Percentiles rank a stretch among this genome's conserved stretches.
These are phyloP conservation scores for Aspergillus clavatus DNA, from an alignment of 2,329 filamentous ascomycete genomes.

Conservation along the genomic window DNA sequence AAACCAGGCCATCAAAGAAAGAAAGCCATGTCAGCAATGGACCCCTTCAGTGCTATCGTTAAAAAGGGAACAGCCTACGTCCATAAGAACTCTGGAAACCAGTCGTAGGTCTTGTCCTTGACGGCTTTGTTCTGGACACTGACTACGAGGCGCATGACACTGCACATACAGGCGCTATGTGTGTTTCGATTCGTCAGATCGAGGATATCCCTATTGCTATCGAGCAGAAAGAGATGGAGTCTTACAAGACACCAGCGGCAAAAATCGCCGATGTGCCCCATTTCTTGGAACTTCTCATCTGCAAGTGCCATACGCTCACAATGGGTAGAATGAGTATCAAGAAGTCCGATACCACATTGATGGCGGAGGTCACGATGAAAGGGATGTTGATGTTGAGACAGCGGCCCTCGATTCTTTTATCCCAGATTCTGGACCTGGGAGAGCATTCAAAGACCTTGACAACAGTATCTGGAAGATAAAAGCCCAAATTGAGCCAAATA, in stretches of 20 bases:
- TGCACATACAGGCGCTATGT: slow-evolving; percentile 19
- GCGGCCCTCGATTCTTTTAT: slow-evolving; percentile 12
- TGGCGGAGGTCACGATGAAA: slow-evolving; percentile 16
- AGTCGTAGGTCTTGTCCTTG: slow-evolving; percentile 20
- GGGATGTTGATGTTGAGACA: slow-evolving; percentile 22
- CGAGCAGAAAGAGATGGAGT: background rate
- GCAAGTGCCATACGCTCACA: slow-evolving; percentile 19
- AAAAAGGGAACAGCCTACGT: slow-evolving; percentile 15
- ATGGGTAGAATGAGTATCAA: slow-evolving; percentile 22
- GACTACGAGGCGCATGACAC: slow-evolving; percentile 20
- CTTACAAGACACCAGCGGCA: slow-evolving; percentile 20
- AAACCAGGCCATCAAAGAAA: background rate
- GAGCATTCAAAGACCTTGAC: slow-evolving; percentile 25
- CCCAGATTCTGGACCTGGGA: slow-evolving; percentile 22
- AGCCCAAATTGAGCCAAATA: slow-evolving; percentile 21
- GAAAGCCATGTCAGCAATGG: background rate
- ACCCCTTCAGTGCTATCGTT: no score
- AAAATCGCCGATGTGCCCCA: slow-evolving; percentile 20
- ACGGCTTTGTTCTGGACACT: slow-evolving; percentile 15
- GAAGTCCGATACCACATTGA: slow-evolving; percentile 23
- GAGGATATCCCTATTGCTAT: background rate
- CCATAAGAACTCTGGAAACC: slow-evolving; percentile 24
- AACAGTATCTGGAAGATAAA: slow-evolving; percentile 22
- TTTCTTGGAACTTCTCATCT: slow-evolving; percentile 16
- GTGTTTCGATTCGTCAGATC: background rate